Evolutionary conservation across 2,329 filamentous ascomycete species (phyloP).

Genomic region (Escovopsis sp.): DNA sequence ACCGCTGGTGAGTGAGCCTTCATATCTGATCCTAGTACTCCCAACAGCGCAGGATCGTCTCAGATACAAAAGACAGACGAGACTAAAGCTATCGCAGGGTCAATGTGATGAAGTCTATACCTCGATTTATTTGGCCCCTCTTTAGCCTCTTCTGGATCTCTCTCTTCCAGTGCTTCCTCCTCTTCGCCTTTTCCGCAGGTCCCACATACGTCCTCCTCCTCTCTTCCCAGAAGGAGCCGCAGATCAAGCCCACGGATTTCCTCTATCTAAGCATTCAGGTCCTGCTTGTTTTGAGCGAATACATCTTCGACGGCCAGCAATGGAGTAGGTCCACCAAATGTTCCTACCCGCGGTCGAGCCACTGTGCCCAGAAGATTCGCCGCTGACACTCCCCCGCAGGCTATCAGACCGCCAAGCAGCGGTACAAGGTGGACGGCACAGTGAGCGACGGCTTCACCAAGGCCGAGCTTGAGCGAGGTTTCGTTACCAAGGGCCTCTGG

Average conservation of each 20-base stretch:
- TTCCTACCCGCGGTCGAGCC: background rate
- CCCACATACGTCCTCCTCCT: slow-evolving; percentile 78
- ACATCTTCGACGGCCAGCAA: slow-evolving; percentile 80
- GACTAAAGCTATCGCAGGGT: slow-evolving; percentile 30
- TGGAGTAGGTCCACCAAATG: slow-evolving; percentile 52
- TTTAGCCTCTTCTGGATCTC: slow-evolving; percentile 88
- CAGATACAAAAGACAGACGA: background rate
- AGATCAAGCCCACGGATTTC: slow-evolving; percentile 29
- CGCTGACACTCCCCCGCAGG: slow-evolving; percentile 23
- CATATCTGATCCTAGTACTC: too few relatives aligned
- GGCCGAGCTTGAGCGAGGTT: slow-evolving; percentile 77
- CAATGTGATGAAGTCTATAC: slow-evolving; percentile 52
- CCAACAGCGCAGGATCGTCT: background rate
- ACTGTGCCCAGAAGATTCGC: too few relatives aligned
- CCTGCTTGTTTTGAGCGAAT: slow-evolving; percentile 47
- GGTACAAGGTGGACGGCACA: slow-evolving; percentile 59
- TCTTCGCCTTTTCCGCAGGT: slow-evolving; percentile 56
- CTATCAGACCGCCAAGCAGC: slow-evolving; percentile 67
- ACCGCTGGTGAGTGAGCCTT: slow-evolving; percentile 56
- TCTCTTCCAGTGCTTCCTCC: slow-evolving; percentile 64
- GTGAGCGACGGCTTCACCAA: slow-evolving; percentile 49
- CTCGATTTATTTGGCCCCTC: slow-evolving; percentile 54
- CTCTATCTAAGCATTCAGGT: slow-evolving; percentile 31
- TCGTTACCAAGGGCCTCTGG: slow-evolving; percentile 73
- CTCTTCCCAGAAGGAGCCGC: slow-evolving; percentile 44